phyloP scores from a whole-genome alignment of 208 protist species.

The Kentomonas sorsogonicus region DNA sequence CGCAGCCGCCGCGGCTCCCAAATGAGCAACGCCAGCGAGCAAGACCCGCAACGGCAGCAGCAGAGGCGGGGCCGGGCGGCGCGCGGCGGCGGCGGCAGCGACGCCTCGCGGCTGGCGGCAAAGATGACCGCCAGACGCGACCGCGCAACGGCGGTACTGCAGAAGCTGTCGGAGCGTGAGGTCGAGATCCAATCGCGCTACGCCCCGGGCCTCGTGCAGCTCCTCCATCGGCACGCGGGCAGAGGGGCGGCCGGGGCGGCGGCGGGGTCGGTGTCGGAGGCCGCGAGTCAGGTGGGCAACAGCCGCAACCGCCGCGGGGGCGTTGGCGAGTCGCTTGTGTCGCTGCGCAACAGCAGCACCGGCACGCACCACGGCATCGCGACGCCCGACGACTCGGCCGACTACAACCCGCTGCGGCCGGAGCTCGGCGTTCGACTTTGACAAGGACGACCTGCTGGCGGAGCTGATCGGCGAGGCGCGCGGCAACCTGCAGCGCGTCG shows the following conservation, averaged over 20 bases:
- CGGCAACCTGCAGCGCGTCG: conserved; percentile 68
- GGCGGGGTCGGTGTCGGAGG: conserved; percentile 3
- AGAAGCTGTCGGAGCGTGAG: conserved; percentile 41
- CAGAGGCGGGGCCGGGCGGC: not conserved
- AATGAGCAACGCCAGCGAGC: too few relatives aligned
- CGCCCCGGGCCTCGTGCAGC: conserved; percentile 26
- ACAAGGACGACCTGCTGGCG: conserved; percentile 63
- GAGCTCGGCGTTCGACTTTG: too few relatives aligned
- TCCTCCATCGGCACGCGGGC: conserved; percentile 4
- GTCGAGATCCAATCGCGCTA: conserved; percentile 43
- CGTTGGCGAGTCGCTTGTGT: too few relatives aligned
- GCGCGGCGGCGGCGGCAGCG: conserved; percentile 4
- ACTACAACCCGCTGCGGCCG: too few relatives aligned
- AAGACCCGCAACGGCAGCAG: too few relatives aligned
- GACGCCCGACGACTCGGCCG: conserved; percentile 7
- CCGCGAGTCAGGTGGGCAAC: too few relatives aligned
- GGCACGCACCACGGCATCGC: conserved; percentile 1
- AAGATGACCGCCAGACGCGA: conserved; percentile 22
- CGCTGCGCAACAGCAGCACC: conserved; percentile 11
- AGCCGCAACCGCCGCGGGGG: too few relatives aligned
- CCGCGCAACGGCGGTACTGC: conserved; percentile 10
- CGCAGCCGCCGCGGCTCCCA: conserved; percentile 1
- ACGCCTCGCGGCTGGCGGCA: conserved; percentile 22
- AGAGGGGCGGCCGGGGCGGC: not conserved
- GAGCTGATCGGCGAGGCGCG: conserved; percentile 41